Conservation (phyloP, 1,139 yeast genomes). For the Meyerozyma athensensis region DNA sequence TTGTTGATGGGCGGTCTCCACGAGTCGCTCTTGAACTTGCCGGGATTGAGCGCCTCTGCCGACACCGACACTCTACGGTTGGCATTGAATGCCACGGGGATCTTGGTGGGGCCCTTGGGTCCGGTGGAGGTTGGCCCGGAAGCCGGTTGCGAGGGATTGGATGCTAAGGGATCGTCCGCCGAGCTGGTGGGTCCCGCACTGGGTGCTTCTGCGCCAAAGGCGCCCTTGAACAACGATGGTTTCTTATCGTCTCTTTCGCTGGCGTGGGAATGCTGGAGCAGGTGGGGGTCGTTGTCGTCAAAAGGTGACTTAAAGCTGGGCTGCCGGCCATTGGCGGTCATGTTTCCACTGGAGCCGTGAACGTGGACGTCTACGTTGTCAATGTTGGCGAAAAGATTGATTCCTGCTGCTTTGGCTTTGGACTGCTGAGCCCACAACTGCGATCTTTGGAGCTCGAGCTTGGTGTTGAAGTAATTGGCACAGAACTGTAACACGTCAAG, state of each 20-base stretch:
- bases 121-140: constrained; percentile 11
- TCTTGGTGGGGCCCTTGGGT: constrained; percentile 18
- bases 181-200: constrained; percentile 23
- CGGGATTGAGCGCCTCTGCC: constrained; percentile 70
- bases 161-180: constrained; percentile 11
- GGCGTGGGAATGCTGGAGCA: constrained; percentile 26
- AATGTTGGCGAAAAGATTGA: constrained; percentile 44
- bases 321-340: constrained; percentile 31
- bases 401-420: constrained; percentile 50
- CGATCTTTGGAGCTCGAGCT: constrained; percentile 57
- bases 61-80: constrained; percentile 84
- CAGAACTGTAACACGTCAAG: constrained; percentile 69
- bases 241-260: constrained; percentile 16
- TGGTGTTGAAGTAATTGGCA: constrained; percentile 61
- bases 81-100: constrained; percentile 65
- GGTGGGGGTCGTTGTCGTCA: constrained; percentile 59
- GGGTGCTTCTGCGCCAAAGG: constrained; percentile 36
- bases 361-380: constrained; percentile 24
- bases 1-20: constrained; percentile 75
- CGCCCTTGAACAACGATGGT: constrained; percentile 35
- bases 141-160: constrained; percentile 6
- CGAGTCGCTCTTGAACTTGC: constrained; percentile 49
- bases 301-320: constrained; percentile 64
- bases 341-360: constrained; percentile 14
- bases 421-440: constrained; percentile 50